Percentiles rank a stretch among this genome's conserved stretches.
These are phyloP conservation scores for Suillus bovinus DNA, from an alignment of 768 basidiomycete genomes.

Conservation along the genomic window DNA sequence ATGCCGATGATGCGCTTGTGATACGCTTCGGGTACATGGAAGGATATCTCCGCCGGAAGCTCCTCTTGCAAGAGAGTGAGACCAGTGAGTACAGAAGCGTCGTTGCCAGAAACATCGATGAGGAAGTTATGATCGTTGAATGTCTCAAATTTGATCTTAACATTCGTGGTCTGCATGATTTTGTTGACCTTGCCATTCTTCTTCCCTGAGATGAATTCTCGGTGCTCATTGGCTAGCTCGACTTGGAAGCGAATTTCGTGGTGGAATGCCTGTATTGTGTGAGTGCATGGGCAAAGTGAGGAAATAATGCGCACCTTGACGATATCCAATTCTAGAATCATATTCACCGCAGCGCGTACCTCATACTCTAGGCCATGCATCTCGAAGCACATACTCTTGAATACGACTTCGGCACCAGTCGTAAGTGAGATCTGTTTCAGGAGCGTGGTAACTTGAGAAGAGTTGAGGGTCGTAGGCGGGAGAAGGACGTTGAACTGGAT, in stretches of 20 bases:
- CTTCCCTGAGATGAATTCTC: conserved; percentile 98
- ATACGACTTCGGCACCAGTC: conserved; percentile 92
- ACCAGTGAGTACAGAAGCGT: conserved; percentile 83
- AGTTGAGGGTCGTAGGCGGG: conserved; percentile 78
- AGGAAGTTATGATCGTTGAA: conserved; percentile 96
- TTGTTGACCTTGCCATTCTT: conserved; percentile 99
- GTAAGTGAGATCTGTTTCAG: conserved; percentile 84
- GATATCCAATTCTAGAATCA: conserved; percentile 89
- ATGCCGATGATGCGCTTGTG: conserved; percentile 99
- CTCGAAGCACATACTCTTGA: conserved; percentile 97
- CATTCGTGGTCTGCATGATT: conserved; percentile 96
- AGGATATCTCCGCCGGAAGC: conserved; percentile 96
- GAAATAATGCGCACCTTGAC: conserved; percentile 61
- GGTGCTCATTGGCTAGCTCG: conserved; percentile 95
- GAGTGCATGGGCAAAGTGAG: background rate
- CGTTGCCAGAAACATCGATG: conserved; percentile 87
- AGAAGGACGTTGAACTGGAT: conserved; percentile 91
- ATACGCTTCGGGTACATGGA: conserved; percentile 97
- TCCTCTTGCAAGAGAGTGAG: conserved; percentile 92
- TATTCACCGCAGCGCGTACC: conserved; percentile 80
- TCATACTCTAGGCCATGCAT: conserved; percentile 93
- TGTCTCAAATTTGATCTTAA: conserved; percentile 99
- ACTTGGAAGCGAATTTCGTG: conserved; percentile 99
- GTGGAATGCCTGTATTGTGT: conserved; percentile 70
- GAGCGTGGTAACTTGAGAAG: conserved; percentile 78